A percentile compares a stretch with the other conserved stretches of the same genome.
Evolutionary conservation across 2,329 filamentous ascomycete genomes (phyloP).

Genomic region (Cordyceps pruinosa): DNA sequence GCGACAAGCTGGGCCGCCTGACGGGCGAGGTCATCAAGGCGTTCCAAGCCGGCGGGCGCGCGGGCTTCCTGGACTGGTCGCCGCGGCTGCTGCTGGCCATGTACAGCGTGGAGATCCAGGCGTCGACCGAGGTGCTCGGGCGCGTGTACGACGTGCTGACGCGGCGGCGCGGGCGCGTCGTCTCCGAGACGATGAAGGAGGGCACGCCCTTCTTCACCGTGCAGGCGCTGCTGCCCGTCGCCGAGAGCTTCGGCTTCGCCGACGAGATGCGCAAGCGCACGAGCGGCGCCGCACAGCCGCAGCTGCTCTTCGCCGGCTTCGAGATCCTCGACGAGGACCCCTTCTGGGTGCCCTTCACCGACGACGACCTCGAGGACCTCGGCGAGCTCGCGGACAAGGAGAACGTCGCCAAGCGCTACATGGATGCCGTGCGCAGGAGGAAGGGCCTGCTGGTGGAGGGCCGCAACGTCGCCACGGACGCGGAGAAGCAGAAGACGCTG

Average conservation of each 20-base stretch:
- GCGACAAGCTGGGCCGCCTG: constrained; percentile 67
- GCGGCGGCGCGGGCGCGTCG: constrained; percentile 78
- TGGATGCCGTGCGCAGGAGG: constrained; percentile 77
- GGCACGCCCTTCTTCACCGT: constrained; percentile 97
- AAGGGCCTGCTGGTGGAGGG: constrained; percentile 86
- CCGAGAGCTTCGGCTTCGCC: constrained; percentile 90
- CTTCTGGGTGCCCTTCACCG: constrained; percentile 94
- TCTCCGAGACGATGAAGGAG: constrained; percentile 87
- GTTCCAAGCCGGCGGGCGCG: constrained; percentile 73
- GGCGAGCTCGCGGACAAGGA: constrained; percentile 89
- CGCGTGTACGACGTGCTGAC: constrained; percentile 98
- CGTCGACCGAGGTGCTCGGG: constrained; percentile 88
- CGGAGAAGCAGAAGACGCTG: constrained; percentile 79
- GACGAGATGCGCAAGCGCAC: constrained; percentile 96
- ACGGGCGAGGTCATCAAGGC: constrained; percentile 92
- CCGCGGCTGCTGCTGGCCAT: constrained; percentile 92
- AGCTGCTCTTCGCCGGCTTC: constrained; percentile 88
- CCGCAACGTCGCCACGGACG: constrained; percentile 69
- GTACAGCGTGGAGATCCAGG: constrained; percentile 97
- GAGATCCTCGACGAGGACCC: constrained; percentile 92
- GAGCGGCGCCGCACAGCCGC: constrained; percentile 81
- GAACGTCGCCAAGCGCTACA: constrained; percentile 93
- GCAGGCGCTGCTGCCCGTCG: constrained; percentile 77
- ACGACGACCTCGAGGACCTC: constrained; percentile 92
- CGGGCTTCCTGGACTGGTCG: constrained; percentile 91